A percentile compares a stretch with the other conserved stretches of the same genome.
phyloP scores from a whole-genome alignment of 495 filamentous ascomycete species.

The Trichocladium antarcticum region DNA sequence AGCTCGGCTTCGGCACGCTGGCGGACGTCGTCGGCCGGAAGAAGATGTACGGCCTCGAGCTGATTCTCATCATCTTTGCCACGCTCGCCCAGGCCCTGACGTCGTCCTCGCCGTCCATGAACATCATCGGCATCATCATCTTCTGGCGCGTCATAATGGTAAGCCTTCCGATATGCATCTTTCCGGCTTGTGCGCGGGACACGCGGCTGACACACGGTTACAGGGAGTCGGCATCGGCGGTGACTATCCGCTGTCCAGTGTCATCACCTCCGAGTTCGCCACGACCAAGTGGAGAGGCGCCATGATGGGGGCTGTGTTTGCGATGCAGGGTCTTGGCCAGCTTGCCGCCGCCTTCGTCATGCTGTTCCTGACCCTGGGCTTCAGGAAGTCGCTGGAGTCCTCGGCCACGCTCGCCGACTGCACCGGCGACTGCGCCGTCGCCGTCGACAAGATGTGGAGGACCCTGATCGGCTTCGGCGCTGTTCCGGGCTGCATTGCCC shows the following conservation, averaged over 20 bases:
- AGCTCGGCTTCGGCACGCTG: conserved; percentile 68
- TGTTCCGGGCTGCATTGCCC: conserved; percentile 63
- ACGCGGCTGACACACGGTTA: neutral
- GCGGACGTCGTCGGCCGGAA: conserved; percentile 72
- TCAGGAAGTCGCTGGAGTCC: conserved; percentile 52
- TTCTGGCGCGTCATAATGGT: conserved; percentile 86
- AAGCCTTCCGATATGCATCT: conserved; percentile 10
- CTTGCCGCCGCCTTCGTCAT: conserved; percentile 59
- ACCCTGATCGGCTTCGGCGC: conserved; percentile 65
- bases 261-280: conserved; percentile 76
- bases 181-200: neutral
- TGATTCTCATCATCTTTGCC: conserved; percentile 79
- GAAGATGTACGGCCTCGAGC: conserved; percentile 78
- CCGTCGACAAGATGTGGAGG: conserved; percentile 83
- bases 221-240: conserved; percentile 68
- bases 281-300: conserved; percentile 65
- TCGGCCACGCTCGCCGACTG: conserved; percentile 42
- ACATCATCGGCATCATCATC: conserved; percentile 64
- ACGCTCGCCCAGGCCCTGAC: conserved; percentile 67
- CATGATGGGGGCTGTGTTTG: conserved; percentile 79
- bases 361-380: conserved; percentile 59
- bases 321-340: conserved; percentile 75
- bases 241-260: conserved; percentile 74
- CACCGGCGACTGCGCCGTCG: conserved; percentile 51
- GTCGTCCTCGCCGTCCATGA: conserved; percentile 54